A percentile compares a stretch with the other conserved stretches of the same genome.
phyloP scores from a whole-genome alignment of 139 green algal species.

The Chlamydomonas sp. region DNA sequence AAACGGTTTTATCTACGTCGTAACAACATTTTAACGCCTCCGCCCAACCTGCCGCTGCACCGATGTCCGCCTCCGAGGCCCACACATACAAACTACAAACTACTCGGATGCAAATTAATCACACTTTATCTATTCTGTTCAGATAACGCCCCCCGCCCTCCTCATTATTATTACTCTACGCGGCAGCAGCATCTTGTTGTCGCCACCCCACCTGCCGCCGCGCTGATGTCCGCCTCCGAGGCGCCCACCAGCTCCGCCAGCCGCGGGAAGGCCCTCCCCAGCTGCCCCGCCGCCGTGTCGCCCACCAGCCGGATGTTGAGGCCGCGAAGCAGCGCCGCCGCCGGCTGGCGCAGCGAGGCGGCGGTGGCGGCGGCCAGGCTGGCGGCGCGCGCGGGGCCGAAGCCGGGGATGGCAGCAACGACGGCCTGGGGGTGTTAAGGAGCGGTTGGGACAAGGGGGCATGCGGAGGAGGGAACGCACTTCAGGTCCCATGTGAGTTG shows the following conservation, averaged over 20 bases:
- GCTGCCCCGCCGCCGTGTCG: conserved; percentile 21
- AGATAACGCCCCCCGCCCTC: not conserved
- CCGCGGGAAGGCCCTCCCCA: conserved; percentile 14
- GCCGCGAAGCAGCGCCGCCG: conserved; percentile 16
- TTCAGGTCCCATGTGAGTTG: not conserved
- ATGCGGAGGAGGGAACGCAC: not conserved
- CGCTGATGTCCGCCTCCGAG: not conserved
- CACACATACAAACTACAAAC: no score
- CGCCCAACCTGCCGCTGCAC: no score
- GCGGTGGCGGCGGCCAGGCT: conserved; percentile 14
- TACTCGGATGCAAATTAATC: no score
- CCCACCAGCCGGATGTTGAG: conserved; percentile 50
- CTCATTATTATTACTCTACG: not conserved
- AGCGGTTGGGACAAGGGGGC: not conserved
- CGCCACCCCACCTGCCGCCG: not conserved
- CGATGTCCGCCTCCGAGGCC: no score
- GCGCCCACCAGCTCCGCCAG: not conserved
- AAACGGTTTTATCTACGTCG: no score
- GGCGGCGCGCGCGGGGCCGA: conserved; percentile 14
- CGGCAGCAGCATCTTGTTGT: not conserved
- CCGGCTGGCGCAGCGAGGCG: conserved; percentile 3
- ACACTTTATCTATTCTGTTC: not conserved
- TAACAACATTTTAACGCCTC: no score
- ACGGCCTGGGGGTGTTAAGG: not conserved
- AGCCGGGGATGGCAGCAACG: conserved; percentile 27